Percentiles rank a stretch among this genome's conserved stretches.
These are phyloP conservation scores for Trichophyton schoenleinii DNA, from an alignment of 2,329 filamentous ascomycete genomes.

Conservation along the genomic window DNA sequence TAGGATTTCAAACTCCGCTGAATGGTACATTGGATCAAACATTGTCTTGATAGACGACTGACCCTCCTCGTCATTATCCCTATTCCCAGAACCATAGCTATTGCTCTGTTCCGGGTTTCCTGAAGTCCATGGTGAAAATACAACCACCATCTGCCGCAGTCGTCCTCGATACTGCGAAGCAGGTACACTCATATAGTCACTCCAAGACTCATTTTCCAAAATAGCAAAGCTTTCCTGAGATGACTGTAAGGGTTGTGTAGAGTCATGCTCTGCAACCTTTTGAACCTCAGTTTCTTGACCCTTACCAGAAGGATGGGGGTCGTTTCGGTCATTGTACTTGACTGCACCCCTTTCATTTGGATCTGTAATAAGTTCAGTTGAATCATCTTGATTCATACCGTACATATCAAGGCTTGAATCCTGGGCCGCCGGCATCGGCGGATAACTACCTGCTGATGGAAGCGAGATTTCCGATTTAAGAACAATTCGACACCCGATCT, in stretches of 20 bases:
- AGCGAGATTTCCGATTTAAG: slow-evolving; percentile 43
- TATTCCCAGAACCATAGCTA: background rate
- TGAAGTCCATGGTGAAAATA: slow-evolving; percentile 68
- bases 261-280: background rate
- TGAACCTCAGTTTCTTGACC: background rate
- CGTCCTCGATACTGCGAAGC: background rate
- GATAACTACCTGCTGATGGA: background rate
- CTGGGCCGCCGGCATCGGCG: background rate
- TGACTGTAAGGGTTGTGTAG: background rate
- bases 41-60: background rate
- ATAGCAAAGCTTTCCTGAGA: background rate
- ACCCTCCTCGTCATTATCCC: background rate
- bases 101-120: slow-evolving; percentile 18
- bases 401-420: background rate
- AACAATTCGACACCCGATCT: slow-evolving; percentile 70
- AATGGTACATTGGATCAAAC: slow-evolving; percentile 5
- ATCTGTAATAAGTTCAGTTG: background rate
- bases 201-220: background rate
- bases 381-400: background rate
- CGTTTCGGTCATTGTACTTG: background rate
- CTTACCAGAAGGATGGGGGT: background rate
- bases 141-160: slow-evolving; percentile 60
- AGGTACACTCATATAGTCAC: background rate
- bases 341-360: background rate
- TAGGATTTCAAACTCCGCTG: slow-evolving; percentile 12